Percentiles rank a stretch among this genome's conserved stretches.
Evolutionary conservation across 192 early-diverging fungal species (phyloP).

Genomic region (Spizellomyces punctatus): DNA sequence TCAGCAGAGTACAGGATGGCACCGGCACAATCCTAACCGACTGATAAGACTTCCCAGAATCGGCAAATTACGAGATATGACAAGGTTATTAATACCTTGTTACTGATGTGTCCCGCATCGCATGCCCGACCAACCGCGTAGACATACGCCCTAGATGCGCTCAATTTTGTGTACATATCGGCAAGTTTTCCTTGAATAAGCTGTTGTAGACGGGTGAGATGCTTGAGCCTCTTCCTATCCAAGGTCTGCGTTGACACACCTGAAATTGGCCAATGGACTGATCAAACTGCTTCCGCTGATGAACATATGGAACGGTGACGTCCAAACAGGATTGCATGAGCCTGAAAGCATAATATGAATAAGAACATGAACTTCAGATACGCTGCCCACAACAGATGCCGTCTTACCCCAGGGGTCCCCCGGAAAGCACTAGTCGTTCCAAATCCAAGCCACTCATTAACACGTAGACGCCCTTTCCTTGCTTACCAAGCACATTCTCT

Average conservation of each 20-base stretch:
- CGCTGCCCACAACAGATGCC: background rate
- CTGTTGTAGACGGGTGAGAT: conserved; percentile 8
- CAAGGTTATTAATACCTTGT: conserved; percentile 49
- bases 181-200: conserved; percentile 94
- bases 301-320: conserved; percentile 80
- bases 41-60: background rate
- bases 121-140: conserved; percentile 89
- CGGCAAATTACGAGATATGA: background rate
- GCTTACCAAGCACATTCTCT: conserved; percentile 84
- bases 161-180: conserved; percentile 97
- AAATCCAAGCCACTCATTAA: conserved; percentile 93
- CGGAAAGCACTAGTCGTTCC: conserved; percentile 87
- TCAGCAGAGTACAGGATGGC: conserved; percentile 93
- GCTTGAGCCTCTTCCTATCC: too few species aligned
- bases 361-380: background rate
- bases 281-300: conserved; percentile 87
- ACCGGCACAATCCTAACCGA: conserved; percentile 81
- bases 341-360: conserved; percentile 19
- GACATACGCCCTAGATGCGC: conserved; percentile 85
- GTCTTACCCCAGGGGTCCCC: conserved; percentile 78
- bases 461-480: conserved; percentile 90
- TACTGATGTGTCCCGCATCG: conserved; percentile 75
- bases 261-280: conserved; percentile 85
- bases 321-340: conserved; percentile 91
- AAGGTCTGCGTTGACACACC: background rate